phyloP scores from a whole-genome alignment of 2,329 filamentous ascomycete species.

The Xylaria hypoxylon region DNA sequence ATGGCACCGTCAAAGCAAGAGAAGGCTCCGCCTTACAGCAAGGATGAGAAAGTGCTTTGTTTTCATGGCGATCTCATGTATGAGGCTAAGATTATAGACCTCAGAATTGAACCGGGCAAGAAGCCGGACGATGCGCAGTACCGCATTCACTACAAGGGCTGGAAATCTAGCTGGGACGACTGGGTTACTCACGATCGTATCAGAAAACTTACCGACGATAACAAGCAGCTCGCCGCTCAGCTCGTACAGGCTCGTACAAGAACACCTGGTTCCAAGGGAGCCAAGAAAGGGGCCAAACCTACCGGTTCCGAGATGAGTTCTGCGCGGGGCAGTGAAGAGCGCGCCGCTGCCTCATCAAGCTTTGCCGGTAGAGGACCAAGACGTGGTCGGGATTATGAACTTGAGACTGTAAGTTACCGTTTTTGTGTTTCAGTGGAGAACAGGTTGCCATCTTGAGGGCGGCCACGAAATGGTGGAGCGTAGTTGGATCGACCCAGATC shows the following conservation, averaged over 20 bases:
- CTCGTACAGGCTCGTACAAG: conserved; percentile 67
- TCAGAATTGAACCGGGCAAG: conserved; percentile 53
- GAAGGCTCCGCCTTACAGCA: conserved; percentile 64
- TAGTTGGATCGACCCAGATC: conserved; percentile 13
- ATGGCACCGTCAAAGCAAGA: conserved; percentile 59
- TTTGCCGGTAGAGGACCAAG: conserved; percentile 76
- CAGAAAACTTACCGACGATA: conserved; percentile 93
- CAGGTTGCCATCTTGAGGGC: not conserved
- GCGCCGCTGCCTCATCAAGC: conserved; percentile 70
- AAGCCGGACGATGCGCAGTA: conserved; percentile 79
- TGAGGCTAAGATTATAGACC: conserved; percentile 93
- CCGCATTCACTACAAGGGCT: conserved; percentile 98
- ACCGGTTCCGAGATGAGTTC: conserved; percentile 71
- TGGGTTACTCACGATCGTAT: conserved; percentile 96
- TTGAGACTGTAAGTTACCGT: conserved; percentile 76
- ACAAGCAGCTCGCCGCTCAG: conserved; percentile 85
- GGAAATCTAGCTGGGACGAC: conserved; percentile 99
- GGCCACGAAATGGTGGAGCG: conserved; percentile 13
- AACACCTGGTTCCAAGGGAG: conserved; percentile 56
- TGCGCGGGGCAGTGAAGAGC: conserved; percentile 81
- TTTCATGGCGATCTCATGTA: conserved; percentile 98
- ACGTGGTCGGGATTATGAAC: conserved; percentile 81
- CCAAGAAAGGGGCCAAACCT: conserved; percentile 61
- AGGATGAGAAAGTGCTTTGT: conserved; percentile 95
- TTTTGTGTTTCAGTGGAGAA: conserved; percentile 30